Base-by-base conservation (phyloP, 306 rosid genomes). In the Dryas octopetala region DNA sequence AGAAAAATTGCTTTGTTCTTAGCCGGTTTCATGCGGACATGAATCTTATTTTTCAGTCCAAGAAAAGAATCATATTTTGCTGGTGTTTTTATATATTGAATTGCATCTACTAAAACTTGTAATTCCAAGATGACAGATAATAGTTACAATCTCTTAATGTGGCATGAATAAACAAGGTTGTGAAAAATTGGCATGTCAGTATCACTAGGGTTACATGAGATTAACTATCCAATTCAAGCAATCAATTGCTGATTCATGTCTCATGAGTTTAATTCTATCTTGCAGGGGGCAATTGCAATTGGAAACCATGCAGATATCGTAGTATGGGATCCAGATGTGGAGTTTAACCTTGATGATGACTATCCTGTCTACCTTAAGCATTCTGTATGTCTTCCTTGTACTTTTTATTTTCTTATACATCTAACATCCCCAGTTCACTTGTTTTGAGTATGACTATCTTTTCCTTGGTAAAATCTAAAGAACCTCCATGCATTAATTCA, bases 231-330 rank as follows among this genome's bases (percentile, higher is more conserved):
- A 28, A 28, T 28, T 28, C 32, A 28, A 2, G 49, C 2, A 46
- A 9, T 50, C 54, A 41, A 38, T 68, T 69, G 66, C 67, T 66
- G 45, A 70, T 60, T 70, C 62, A 77, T 62, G 32, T 61, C 32
- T 41, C 11, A 17, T 19, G 26, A 19, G n/a, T 77, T 74, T 17
- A 59, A 67, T 83, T 67, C 54, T 44, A 58, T 64, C 45, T 73
- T 82, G 77, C 70, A 95, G 98, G 98, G 98, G 19, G 76, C 86
- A 50, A 90, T 95, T 85, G 88, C 76, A 58, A 73, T 81, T 60
- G 97, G 98, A 83, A 90, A 91, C 52, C 83, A 83, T 82, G 97
- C 97, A 55, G 98, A 95, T 81, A 82, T 95, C 19, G 96, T 88
- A 55, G 95, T 92, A 47, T 95, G 97, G 97, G 88, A 86, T 59